phyloP scores from a whole-genome alignment of 2,329 filamentous ascomycete genomes.

The Neoarthrinium moseri region DNA sequence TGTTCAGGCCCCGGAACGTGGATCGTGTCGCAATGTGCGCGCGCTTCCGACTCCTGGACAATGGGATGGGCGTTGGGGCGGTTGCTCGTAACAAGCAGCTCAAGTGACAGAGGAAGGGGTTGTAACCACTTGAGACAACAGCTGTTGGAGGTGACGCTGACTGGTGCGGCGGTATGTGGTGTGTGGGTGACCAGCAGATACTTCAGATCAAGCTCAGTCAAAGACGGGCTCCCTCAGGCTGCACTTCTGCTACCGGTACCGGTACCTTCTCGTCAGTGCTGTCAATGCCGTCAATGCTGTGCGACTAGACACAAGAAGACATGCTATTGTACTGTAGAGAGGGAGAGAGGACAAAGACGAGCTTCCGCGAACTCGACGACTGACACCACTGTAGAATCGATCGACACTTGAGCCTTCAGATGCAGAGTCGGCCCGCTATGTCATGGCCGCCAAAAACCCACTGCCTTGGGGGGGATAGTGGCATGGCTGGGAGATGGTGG shows the following conservation, averaged over 20 bases:
- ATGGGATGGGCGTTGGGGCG: neutral
- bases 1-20: neutral
- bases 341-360: neutral
- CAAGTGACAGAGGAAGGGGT: slow-evolving; percentile 2
- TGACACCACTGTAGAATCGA: too few relatives aligned
- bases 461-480: too few relatives aligned
- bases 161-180: neutral
- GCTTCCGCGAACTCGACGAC: too few relatives aligned
- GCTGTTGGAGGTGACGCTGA: slow-evolving; percentile 8
- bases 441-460: neutral
- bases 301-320: too few relatives aligned
- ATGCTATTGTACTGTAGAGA: too few relatives aligned
- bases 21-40: slow-evolving; percentile 1
- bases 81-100: slow-evolving; percentile 3
- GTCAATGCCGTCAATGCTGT: too few relatives aligned
- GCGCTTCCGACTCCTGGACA: neutral
- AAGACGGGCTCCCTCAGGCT: neutral
- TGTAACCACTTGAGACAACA: neutral
- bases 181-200: neutral
- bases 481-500: neutral
- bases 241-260: too few relatives aligned
- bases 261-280: too few relatives aligned
- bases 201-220: neutral
- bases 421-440: neutral
- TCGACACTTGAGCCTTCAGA: neutral